Evolutionary conservation across 305 asterid species (phyloP).

Genomic region (Solanum hybrid): DNA sequence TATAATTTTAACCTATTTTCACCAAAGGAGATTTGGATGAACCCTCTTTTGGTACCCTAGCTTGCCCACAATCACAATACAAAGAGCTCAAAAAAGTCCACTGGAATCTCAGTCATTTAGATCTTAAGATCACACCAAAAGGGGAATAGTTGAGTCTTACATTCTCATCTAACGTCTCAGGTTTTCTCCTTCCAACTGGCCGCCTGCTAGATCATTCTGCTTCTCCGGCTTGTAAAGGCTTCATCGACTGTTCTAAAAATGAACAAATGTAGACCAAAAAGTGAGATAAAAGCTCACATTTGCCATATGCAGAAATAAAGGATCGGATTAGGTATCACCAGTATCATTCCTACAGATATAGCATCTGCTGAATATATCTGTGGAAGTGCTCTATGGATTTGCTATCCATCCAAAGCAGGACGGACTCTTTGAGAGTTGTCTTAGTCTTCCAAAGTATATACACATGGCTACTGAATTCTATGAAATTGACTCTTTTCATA

Average conservation of each 20-base stretch:
- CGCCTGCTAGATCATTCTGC: neutral
- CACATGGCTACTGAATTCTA: neutral
- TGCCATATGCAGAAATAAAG: neutral
- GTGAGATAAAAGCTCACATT: neutral
- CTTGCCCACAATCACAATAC: neutral
- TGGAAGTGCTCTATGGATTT: neutral
- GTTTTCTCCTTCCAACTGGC: neutral
- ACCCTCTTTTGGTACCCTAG: neutral
- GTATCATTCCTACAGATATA: neutral
- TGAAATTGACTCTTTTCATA: neutral
- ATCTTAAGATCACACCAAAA: neutral
- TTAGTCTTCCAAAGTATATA: neutral
- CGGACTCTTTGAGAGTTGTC: neutral
- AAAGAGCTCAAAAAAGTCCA: neutral
- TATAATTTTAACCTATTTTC: neutral
- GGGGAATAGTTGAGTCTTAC: neutral
- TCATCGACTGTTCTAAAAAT: neutral
- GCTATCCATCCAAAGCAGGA: neutral
- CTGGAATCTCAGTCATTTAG: neutral
- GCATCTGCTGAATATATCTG: neutral
- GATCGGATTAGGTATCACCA: neutral
- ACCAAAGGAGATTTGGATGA: neutral
- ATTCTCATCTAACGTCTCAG: neutral
- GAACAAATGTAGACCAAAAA: neutral
- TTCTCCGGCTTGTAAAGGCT: neutral